Percentiles rank a stretch among this genome's conserved stretches.
phyloP scores from a whole-genome alignment of 306 rosid species.

The Alnus rubra region DNA sequence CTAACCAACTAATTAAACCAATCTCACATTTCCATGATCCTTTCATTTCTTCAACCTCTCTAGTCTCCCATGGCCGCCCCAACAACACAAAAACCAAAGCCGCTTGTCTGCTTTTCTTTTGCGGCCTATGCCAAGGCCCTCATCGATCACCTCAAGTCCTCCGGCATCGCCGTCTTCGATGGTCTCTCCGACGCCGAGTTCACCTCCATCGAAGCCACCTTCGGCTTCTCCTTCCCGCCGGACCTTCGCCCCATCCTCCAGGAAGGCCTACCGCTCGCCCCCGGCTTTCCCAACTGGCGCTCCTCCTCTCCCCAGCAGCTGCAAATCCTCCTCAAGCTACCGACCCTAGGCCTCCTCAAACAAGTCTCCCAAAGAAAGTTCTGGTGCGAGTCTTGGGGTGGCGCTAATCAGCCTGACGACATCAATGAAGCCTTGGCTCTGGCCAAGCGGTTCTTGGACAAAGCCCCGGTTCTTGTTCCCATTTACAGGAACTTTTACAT shows the following conservation, averaged over 20 bases:
- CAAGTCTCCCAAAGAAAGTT: slow-evolving; percentile 44
- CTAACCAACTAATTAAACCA: slow-evolving; percentile 5
- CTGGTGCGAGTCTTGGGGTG: slow-evolving; percentile 72
- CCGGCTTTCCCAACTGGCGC: slow-evolving; percentile 88
- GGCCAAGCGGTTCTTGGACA: slow-evolving; percentile 26
- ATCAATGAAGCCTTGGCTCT: slow-evolving; percentile 17
- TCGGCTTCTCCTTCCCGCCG: slow-evolving; percentile 69
- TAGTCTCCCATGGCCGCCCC: background rate
- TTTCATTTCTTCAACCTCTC: background rate
- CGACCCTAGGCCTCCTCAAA: slow-evolving; percentile 46
- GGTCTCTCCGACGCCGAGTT: slow-evolving; percentile 75
- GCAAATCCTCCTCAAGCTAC: slow-evolving; percentile 57
- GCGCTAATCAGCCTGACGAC: slow-evolving; percentile 34
- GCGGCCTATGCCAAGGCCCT: slow-evolving; percentile 65
- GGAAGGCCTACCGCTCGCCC: slow-evolving; percentile 66
- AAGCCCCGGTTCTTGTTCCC: slow-evolving; percentile 66
- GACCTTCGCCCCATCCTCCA: slow-evolving; percentile 79
- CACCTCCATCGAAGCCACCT: slow-evolving; percentile 43
- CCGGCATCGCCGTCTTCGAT: slow-evolving; percentile 38
- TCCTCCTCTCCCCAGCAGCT: slow-evolving; percentile 75
- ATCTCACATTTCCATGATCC: background rate
- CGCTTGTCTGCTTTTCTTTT: slow-evolving; percentile 76
- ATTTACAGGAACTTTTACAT: slow-evolving; percentile 61
- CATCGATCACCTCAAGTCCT: slow-evolving; percentile 46
- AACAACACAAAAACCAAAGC: slow-evolving; percentile 1